A percentile compares a stretch with the other conserved stretches of the same genome.
phyloP scores from a whole-genome alignment of 2,329 filamentous ascomycete species.

The Aureobasidium subglaciale region DNA sequence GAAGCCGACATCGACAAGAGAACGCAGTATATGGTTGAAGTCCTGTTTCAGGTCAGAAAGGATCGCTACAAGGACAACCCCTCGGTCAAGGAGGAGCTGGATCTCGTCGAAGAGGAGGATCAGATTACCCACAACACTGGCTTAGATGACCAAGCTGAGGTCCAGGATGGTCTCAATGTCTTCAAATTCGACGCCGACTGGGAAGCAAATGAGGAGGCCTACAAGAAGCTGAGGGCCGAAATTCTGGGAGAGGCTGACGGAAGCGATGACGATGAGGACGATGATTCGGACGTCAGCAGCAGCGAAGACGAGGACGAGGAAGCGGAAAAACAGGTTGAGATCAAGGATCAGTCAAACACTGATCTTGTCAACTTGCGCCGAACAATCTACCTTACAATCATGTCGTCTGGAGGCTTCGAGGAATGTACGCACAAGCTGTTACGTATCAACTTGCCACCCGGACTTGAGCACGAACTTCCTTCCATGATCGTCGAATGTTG shows the following conservation, averaged over 20 bases:
- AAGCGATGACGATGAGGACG: conserved; percentile 61
- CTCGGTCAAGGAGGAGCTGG: conserved; percentile 82
- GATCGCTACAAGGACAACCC: conserved; percentile 95
- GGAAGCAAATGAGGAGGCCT: conserved; percentile 84
- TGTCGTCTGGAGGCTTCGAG: conserved; percentile 92
- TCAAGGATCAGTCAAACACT: conserved; percentile 96
- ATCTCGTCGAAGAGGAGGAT: conserved; percentile 94
- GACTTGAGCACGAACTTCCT: conserved; percentile 81
- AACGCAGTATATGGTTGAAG: conserved; percentile 99
- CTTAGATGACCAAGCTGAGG: conserved; percentile 75
- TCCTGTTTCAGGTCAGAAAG: conserved; percentile 91
- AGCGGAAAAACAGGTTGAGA: conserved; percentile 76
- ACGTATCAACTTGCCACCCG: conserved; percentile 73
- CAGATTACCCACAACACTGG: conserved; percentile 87
- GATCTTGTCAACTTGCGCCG: conserved; percentile 88
- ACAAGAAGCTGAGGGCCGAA: conserved; percentile 83
- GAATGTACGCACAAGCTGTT: conserved; percentile 97
- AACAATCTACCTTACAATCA: conserved; percentile 95
- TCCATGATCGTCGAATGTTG: conserved; percentile 98
- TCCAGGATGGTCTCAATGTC: conserved; percentile 83
- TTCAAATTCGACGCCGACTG: conserved; percentile 91
- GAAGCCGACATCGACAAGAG: conserved; percentile 96
- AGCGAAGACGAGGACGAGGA: conserved; percentile 57
- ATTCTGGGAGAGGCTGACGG: conserved; percentile 75
- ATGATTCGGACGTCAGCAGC: conserved; percentile 50